Base-by-base conservation (phyloP, 805 yeast genomes). In the Starmerella etchellsii region DNA sequence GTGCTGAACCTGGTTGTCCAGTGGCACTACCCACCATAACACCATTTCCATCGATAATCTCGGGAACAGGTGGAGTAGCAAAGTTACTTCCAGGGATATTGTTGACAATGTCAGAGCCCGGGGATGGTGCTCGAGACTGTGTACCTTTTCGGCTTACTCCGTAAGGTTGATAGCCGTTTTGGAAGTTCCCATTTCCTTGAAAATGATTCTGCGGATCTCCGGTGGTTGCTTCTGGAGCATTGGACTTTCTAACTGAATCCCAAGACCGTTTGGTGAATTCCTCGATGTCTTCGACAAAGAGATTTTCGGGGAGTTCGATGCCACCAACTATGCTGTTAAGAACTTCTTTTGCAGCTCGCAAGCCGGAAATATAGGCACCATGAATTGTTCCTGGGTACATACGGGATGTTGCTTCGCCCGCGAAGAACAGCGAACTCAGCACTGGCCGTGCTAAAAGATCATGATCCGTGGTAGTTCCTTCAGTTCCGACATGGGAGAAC, bases 401-500 rank as follows among this genome's bases (percentile, higher is more conserved):
- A 4, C 68, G 53, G 23, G 64, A 62, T 1, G 69, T 65, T 2
- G 67, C 69, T 38, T 65, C 69, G 26, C 69, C 69, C 0, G 69
- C 69, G 41, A 65, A 65, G 39, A 57, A 63, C 27, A 65, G 46
- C 18, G 59, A 53, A 22, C 57, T 51, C 30, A 54, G 57, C 2
- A 62, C 58, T 1, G 68, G 66, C 16, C 63, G 49, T 2, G 67
- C 67, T 31, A 65, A 48, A 10, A 54, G 41, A 34, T 64, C 68
- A 41, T 62, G 66, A 41, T 65, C 69, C 0, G 59, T 65, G 2
- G 62, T 64, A 1, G 65, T 60, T n/a, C 66, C 68, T 21, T 63
- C 66, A 9, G 54, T 51, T 2, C 68, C 69, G 13, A 64, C 63
- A 41, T 62, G 64, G 10, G 68, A 64, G 58, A 83, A 88, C 1